A percentile compares a stretch with the other conserved stretches of the same genome.
These are phyloP conservation scores for Fusarium sp. DNA, from an alignment of 2,329 filamentous ascomycete genomes.

Conservation along the genomic window DNA sequence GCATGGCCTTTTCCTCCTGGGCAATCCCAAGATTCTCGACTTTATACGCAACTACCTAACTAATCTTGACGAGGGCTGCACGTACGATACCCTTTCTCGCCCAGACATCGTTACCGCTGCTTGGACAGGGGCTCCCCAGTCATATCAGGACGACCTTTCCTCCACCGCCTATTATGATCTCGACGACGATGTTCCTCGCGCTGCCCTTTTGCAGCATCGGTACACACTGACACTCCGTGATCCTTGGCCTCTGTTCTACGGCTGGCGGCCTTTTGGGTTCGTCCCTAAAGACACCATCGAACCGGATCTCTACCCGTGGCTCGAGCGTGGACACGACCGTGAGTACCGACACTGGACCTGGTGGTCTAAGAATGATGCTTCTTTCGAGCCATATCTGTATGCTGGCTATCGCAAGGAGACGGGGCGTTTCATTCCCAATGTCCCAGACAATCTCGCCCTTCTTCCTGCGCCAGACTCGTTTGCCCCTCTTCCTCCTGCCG, in stretches of 20 bases:
- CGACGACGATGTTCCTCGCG: conserved; percentile 36
- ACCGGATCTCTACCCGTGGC: conserved; percentile 49
- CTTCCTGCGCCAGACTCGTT: conserved; percentile 23
- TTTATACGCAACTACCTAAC: conserved; percentile 46
- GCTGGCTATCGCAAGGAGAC: conserved; percentile 44
- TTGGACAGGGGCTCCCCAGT: conserved; percentile 47
- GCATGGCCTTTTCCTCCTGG: conserved; percentile 49
- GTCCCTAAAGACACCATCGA: conserved; percentile 41
- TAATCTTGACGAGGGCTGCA: conserved; percentile 48
- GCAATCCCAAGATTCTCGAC: conserved; percentile 38
- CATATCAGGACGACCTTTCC: conserved; percentile 41
- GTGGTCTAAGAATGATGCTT: conserved; percentile 45
- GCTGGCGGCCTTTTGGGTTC: conserved; percentile 46
- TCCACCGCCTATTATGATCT: conserved; percentile 32
- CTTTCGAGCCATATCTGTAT: conserved; percentile 26
- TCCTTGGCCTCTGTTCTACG: conserved; percentile 49
- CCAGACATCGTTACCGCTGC: conserved; percentile 48
- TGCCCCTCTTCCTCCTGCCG: conserved; percentile 35
- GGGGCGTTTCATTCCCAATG: conserved; percentile 11
- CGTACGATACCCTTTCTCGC: conserved; percentile 44
- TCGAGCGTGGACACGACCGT: conserved; percentile 45
- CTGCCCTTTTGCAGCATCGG: conserved; percentile 44
- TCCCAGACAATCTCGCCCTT: conserved; percentile 42
- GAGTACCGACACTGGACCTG: conserved; percentile 47
- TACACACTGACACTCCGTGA: conserved; percentile 48